phyloP scores from a whole-genome alignment of 805 yeast species.

The Suhomyces sp. region DNA sequence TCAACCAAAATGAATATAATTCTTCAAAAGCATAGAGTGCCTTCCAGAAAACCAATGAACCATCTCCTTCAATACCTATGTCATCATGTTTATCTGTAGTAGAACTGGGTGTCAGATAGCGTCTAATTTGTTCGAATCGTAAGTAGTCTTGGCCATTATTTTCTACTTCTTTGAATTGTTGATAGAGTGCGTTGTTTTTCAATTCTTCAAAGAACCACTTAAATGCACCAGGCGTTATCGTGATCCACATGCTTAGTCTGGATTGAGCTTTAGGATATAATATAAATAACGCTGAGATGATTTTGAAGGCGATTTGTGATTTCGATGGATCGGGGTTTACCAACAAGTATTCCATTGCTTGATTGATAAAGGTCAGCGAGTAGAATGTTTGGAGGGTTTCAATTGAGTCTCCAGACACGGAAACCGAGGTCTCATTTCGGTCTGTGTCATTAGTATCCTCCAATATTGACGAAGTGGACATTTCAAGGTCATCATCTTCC shows the following conservation, averaged over 20 bases:
- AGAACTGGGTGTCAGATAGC: not conserved
- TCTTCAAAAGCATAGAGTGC: conserved; percentile 54
- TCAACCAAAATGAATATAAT: conserved; percentile 62
- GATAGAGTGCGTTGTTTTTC: conserved; percentile 17
- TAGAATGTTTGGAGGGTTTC: conserved; percentile 15
- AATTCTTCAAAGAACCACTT: conserved; percentile 30
- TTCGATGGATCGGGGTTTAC: not conserved
- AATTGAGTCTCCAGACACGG: not conserved
- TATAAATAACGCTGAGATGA: conserved; percentile 30
- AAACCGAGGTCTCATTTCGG: no score
- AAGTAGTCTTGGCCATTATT: conserved; percentile 1
- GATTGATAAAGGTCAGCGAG: conserved; percentile 21
- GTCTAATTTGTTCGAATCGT: not conserved
- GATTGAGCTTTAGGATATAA: conserved; percentile 39
- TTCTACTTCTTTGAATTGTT: not conserved
- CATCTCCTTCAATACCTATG: not conserved
- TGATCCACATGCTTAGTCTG: conserved; percentile 40
- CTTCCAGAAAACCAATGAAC: conserved; percentile 35
- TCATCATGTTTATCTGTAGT: not conserved
- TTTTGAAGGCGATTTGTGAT: conserved; percentile 15
- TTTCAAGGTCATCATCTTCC: conserved; percentile 8
- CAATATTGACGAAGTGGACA: conserved; percentile 1
- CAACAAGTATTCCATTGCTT: conserved; percentile 12
- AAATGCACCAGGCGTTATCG: conserved; percentile 41
- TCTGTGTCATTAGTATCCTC: no score